Percentiles rank a stretch among this genome's conserved stretches.
These are phyloP conservation scores for Mycothermus thermophilus DNA, from an alignment of 495 filamentous ascomycete genomes.

Conservation along the genomic window DNA sequence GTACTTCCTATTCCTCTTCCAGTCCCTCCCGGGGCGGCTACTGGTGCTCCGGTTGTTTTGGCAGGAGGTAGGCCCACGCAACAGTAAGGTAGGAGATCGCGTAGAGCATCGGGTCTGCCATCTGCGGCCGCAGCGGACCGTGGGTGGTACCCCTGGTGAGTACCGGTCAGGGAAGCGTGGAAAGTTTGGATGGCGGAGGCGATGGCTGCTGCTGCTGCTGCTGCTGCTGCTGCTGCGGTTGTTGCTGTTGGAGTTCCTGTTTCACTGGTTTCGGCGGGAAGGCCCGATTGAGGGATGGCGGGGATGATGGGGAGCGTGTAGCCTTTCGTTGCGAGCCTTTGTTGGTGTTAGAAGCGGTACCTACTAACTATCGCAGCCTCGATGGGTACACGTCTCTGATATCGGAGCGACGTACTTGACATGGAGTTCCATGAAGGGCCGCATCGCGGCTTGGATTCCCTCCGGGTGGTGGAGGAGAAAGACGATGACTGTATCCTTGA, in stretches of 20 bases:
- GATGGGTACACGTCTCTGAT: no score
- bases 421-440: slow-evolving; percentile 1
- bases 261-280: no score
- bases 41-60: slow-evolving; percentile 21
- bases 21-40: no score
- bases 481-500: not conserved
- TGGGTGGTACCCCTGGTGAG: no score
- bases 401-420: slow-evolving; percentile 5
- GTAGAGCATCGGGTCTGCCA: slow-evolving; percentile 10
- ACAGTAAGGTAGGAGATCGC: slow-evolving; percentile 34
- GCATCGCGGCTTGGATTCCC: slow-evolving; percentile 1
- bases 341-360: not conserved
- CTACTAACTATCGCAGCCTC: no score
- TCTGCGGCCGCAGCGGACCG: not conserved
- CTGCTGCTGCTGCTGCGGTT: no score
- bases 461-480: slow-evolving; percentile 1
- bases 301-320: slow-evolving; percentile 21
- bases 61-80: slow-evolving; percentile 37
- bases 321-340: not conserved
- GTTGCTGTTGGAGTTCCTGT: no score
- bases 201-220: no score
- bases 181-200: slow-evolving; percentile 17
- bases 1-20: no score
- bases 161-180: slow-evolving; percentile 12
- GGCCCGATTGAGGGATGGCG: slow-evolving; percentile 16